phyloP scores from a whole-genome alignment of 2,329 filamentous ascomycete species.

The Colletotrichum musicola region DNA sequence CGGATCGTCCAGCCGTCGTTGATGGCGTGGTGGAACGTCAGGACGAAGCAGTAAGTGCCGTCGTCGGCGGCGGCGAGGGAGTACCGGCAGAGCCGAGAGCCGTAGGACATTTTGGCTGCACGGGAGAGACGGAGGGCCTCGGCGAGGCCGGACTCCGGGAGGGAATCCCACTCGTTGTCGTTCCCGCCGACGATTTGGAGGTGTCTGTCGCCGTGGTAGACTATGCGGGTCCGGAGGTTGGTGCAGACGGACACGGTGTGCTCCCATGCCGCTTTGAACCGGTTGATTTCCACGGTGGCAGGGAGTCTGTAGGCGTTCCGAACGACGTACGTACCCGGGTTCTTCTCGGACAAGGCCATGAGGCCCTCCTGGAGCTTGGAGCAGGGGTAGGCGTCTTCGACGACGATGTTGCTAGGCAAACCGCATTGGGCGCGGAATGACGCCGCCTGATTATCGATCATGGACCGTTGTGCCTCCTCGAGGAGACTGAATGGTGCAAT shows the following conservation, averaged over 20 bases:
- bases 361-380: conserved; percentile 40
- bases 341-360: conserved; percentile 41
- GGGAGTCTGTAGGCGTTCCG: conserved; percentile 3
- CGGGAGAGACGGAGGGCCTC: too few species aligned
- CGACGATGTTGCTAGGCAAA: background rate
- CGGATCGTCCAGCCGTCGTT: background rate
- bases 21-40: conserved; percentile 18
- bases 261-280: conserved; percentile 48
- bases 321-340: conserved; percentile 38
- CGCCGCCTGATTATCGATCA: too few species aligned
- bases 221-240: conserved; percentile 28
- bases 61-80: background rate
- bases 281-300: background rate
- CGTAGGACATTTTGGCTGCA: background rate
- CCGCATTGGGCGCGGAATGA: background rate
- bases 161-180: background rate
- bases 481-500: background rate
- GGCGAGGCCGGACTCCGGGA: too few species aligned
- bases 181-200: background rate
- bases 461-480: too few species aligned
- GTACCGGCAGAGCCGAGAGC: conserved; percentile 5
- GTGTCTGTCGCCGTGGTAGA: conserved; percentile 13
- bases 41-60: background rate
- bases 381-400: conserved; percentile 40
- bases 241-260: conserved; percentile 10